Percentiles rank a stretch among this genome's conserved stretches.
Evolutionary conservation across 805 yeast species (phyloP).

Genomic region (Jamesozyma jinghongensis): DNA sequence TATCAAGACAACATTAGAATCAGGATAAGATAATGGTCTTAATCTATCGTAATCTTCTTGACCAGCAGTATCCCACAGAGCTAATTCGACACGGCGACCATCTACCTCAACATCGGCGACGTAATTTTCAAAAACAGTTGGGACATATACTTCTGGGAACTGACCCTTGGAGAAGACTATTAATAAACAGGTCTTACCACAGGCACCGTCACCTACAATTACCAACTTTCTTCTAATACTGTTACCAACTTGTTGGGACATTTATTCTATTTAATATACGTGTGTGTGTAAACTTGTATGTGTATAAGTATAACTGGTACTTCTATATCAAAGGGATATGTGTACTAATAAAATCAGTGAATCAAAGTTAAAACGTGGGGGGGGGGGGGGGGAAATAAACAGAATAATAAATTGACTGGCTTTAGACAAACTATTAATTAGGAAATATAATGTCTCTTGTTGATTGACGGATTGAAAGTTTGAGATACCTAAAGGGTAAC

Average conservation of each 20-base stretch:
- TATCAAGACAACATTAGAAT: constrained; percentile 80
- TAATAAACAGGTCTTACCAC: constrained; percentile 89
- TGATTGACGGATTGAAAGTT: too few species aligned
- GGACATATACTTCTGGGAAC: constrained; percentile 89
- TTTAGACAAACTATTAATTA: too few species aligned
- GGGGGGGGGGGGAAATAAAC: too few species aligned
- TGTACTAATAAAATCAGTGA: too few species aligned
- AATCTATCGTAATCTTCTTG: constrained; percentile 95
- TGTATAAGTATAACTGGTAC: too few species aligned
- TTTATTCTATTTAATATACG: too few species aligned
- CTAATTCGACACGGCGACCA: constrained; percentile 84
- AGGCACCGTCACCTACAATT: constrained; percentile 95
- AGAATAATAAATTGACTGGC: too few species aligned
- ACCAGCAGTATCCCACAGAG: constrained; percentile 97
- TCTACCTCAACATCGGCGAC: constrained; percentile 92
- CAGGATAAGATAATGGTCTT: constrained; percentile 85
- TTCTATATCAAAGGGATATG: too few species aligned
- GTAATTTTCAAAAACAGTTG: constrained; percentile 94
- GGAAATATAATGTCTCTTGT: too few species aligned
- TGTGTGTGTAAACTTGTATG: too few species aligned
- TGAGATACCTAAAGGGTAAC: too few species aligned
- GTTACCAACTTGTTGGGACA: constrained; percentile 28
- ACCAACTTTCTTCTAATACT: constrained; percentile 67
- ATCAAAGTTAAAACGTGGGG: too few species aligned
- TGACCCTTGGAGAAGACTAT: constrained; percentile 80